Evolutionary conservation across 768 basidiomycete species (phyloP).

Genomic region (Termitomyces sp.): DNA sequence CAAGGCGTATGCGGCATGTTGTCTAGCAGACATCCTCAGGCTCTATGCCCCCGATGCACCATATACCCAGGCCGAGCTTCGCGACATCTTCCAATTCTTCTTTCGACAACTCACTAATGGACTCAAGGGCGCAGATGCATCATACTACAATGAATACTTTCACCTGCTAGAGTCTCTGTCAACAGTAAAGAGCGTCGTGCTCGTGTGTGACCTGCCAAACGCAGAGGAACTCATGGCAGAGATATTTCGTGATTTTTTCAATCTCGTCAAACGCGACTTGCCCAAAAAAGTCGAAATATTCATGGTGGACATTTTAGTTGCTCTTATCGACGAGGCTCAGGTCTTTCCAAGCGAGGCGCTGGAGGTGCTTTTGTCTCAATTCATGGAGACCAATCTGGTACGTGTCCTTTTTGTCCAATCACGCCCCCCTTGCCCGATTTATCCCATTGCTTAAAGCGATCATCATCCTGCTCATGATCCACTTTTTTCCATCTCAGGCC

Average conservation of each 20-base stretch:
- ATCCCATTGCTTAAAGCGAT: too few species aligned
- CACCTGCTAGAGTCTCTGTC: conserved; percentile 93
- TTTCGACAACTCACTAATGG: conserved; percentile 76
- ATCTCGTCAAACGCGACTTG: conserved; percentile 66
- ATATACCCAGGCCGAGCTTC: conserved; percentile 82
- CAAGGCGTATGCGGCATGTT: conserved; percentile 92
- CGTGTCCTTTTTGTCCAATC: conserved; percentile 21
- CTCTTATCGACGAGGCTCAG: conserved; percentile 83
- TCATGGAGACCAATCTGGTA: conserved; percentile 75
- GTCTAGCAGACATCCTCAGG: conserved; percentile 88
- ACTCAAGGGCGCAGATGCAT: conserved; percentile 70
- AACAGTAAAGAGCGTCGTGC: conserved; percentile 90
- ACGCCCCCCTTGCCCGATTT: background rate
- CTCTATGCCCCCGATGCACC: conserved; percentile 97
- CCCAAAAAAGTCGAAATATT: conserved; percentile 81
- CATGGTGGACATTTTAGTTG: conserved; percentile 86
- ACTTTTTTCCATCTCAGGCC: background rate
- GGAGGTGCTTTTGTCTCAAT: conserved; percentile 81
- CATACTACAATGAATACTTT: conserved; percentile 91
- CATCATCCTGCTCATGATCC: background rate
- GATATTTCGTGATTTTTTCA: conserved; percentile 82
- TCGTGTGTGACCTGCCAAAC: conserved; percentile 87
- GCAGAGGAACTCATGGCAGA: conserved; percentile 82
- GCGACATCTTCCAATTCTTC: conserved; percentile 98
- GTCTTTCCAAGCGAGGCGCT: conserved; percentile 75